Base-by-base conservation (phyloP, 345 rosid species). In the Carallia pectinifolia region DNA sequence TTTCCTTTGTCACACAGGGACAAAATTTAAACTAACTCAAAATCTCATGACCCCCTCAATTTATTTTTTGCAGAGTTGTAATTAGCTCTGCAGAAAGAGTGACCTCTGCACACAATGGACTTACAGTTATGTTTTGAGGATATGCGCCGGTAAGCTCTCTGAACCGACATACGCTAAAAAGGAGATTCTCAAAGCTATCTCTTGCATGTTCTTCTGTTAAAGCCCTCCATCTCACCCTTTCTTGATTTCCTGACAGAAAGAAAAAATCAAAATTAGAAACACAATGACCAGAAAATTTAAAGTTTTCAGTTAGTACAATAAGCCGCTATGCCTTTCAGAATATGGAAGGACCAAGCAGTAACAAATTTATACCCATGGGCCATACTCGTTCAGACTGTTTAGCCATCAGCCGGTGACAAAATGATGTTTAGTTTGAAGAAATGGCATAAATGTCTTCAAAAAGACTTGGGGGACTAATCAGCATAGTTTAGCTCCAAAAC, bases 181-280 rank as follows among this genome's bases (percentile, higher is more conserved):
- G 96, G 74, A 90, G 90, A 85, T 94, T 94, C 85, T 94, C 98
- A 77, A 91, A 88, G 85, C 98, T 94, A 79, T 94, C 97, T 76
- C 98, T 87, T 10, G 98, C 97, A 81, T 94, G 92, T 73, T 94
- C 98, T 82, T 94, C 98, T 19, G 98, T 94, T 81, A 94, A 72
- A 61, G 96, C 86, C 77, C 98, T 85, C 77, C 80, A 77, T 79
- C 85, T 84, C 72, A 94, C 96, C 19, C 72, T 82, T 74, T 88
- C 90, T 75, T 79, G 83, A 58, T 86, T 89, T 44, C 92, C 98
- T 94, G 72, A 52, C 29, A 69, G 77, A 76, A 61, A 68, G 68
- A 68, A 70, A 71, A 12, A 74, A 71, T 61, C 31, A 18, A 59
- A 54, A 16, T 30, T 12, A 29, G 19, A 59, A 71, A 31, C 52